phyloP scores from a whole-genome alignment of 495 filamentous ascomycete genomes.

The Aspergillus ostianus region DNA sequence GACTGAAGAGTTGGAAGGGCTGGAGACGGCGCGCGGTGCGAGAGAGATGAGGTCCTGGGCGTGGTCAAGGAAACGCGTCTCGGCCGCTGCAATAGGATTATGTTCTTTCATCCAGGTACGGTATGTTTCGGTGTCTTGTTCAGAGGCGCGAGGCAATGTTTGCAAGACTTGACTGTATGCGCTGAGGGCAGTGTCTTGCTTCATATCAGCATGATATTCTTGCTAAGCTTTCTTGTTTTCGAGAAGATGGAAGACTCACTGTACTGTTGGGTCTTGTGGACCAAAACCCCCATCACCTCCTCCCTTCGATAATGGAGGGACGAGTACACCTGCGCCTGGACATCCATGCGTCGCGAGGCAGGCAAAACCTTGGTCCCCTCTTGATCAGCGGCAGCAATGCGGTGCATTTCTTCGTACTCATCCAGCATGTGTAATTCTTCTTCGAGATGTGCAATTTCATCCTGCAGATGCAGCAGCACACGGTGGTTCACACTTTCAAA shows the following conservation, averaged over 20 bases:
- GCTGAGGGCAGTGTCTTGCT: constrained; percentile 65
- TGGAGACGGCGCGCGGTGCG: constrained; percentile 23
- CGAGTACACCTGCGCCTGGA: constrained; percentile 55
- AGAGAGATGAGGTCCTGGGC: constrained; percentile 64
- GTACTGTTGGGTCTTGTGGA: constrained; percentile 77
- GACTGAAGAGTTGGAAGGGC: constrained; percentile 26
- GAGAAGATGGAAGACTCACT: constrained; percentile 53
- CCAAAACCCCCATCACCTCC: constrained; percentile 67
- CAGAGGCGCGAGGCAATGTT: constrained; percentile 51
- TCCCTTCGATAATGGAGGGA: constrained; percentile 72
- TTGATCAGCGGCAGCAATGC: constrained; percentile 53
- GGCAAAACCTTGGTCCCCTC: constrained; percentile 47
- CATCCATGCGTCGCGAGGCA: constrained; percentile 64
- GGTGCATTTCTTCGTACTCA: constrained; percentile 64
- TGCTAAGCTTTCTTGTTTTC: background rate
- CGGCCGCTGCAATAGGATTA: constrained; percentile 60
- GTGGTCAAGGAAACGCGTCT: constrained; percentile 67
- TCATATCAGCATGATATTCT: background rate
- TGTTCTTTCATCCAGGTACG: constrained; percentile 61
- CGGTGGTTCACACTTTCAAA: constrained; percentile 86
- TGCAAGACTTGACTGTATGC: constrained; percentile 63
- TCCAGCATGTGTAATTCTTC: constrained; percentile 72
- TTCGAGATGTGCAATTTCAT: constrained; percentile 79
- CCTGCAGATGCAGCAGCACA: constrained; percentile 80
- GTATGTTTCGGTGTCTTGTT: constrained; percentile 62